phyloP scores from a whole-genome alignment of 805 yeast species.

The Lipomyces chichibuensis region DNA sequence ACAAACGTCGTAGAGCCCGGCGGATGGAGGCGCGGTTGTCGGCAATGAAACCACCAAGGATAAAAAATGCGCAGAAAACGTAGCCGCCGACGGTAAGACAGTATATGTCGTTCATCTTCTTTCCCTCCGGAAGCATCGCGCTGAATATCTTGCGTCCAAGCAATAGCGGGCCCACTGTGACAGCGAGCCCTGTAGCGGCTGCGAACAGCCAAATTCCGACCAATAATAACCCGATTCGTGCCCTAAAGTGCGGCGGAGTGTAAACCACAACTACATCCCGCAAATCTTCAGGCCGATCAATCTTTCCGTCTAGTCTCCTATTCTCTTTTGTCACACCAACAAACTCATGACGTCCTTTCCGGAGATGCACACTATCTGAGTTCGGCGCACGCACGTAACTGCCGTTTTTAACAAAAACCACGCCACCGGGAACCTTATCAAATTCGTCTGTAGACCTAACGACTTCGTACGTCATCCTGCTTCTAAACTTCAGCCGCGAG shows the following conservation, averaged over 20 bases:
- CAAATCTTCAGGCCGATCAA: conserved; percentile 50
- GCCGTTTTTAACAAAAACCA: conserved; percentile 81
- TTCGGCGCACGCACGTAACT: conserved; percentile 83
- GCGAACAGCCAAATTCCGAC: conserved; percentile 53
- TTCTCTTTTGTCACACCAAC: conserved; percentile 83
- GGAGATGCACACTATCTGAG: conserved; percentile 72
- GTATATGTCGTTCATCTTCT: conserved; percentile 36
- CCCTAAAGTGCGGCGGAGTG: conserved; percentile 76
- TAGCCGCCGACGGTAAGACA: conserved; percentile 37
- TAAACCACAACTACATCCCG: conserved; percentile 67
- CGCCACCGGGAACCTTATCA: conserved; percentile 51
- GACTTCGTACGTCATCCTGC: neutral
- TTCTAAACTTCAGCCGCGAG: conserved; percentile 48
- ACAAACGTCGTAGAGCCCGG: neutral
- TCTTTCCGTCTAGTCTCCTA: conserved; percentile 51
- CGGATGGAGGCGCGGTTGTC: conserved; percentile 12
- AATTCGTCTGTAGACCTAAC: conserved; percentile 5
- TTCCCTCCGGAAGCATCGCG: conserved; percentile 8
- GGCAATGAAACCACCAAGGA: conserved; percentile 8
- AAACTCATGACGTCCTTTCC: conserved; percentile 62
- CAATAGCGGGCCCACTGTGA: conserved; percentile 39
- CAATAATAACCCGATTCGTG: conserved; percentile 57
- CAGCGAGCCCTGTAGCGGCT: conserved; percentile 34
- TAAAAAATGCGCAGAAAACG: conserved; percentile 16
- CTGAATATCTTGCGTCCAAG: conserved; percentile 39